phyloP scores from a whole-genome alignment of 1,284 basidiomycete species.

The Hymenochaete sp. region DNA sequence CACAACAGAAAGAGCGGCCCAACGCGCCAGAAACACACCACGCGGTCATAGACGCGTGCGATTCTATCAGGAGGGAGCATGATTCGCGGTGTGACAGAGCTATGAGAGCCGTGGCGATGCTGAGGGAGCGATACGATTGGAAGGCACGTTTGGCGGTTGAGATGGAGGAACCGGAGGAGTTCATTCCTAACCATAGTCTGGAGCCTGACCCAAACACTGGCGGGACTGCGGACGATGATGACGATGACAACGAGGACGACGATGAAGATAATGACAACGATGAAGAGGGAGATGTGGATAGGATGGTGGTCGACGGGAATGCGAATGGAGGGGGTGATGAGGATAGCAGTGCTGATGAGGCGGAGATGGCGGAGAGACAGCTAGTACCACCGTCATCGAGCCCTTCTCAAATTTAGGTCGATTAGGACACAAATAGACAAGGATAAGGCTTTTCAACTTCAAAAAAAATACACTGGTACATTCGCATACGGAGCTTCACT shows the following conservation, averaged over 20 bases:
- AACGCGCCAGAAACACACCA: slow-evolving; percentile 37
- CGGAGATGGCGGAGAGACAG: no score
- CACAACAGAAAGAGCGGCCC: slow-evolving; percentile 16
- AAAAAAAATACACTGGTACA: no score
- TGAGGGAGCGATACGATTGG: slow-evolving; percentile 72
- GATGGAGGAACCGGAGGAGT: slow-evolving; percentile 65
- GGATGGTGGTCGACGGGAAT: no score
- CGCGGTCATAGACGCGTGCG: slow-evolving; percentile 58
- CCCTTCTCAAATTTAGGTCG: no score
- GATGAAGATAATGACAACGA: not conserved
- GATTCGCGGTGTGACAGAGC: slow-evolving; percentile 66
- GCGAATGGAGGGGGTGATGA: slow-evolving; percentile 20
- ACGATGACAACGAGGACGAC: no score
- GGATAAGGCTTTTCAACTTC: no score
- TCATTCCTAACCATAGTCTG: slow-evolving; percentile 47
- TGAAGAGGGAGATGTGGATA: slow-evolving; percentile 18
- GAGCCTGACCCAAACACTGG: no score
- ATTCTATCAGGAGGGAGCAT: slow-evolving; percentile 54
- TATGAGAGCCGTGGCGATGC: slow-evolving; percentile 58
- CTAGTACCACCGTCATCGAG: no score
- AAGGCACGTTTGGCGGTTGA: slow-evolving; percentile 63
- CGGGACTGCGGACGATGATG: no score
- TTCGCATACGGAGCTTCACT: no score
- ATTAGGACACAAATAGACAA: no score
- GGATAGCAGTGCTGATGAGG: slow-evolving; percentile 7